Conservation (phyloP, 2,329 filamentous ascomycete genomes). For the Fusarium avenaceum region DNA sequence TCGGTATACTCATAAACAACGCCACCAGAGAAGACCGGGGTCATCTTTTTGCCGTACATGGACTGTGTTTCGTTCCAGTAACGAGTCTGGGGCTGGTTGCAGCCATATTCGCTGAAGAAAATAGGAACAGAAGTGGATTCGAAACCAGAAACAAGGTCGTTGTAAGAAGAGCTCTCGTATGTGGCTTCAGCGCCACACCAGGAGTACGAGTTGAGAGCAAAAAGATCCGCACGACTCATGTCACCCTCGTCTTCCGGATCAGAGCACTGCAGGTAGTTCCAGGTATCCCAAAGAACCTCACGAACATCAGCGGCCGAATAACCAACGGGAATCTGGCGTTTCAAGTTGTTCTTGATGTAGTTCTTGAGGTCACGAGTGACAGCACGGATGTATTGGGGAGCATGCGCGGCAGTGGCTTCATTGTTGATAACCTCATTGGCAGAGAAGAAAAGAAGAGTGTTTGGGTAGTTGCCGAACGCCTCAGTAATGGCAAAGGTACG, state of each 20-base stretch:
- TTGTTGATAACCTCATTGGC: slow-evolving; percentile 84
- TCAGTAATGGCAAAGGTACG: slow-evolving; percentile 76
- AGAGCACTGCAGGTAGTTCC: slow-evolving; percentile 80
- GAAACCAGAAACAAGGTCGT: slow-evolving; percentile 75
- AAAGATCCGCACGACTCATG: slow-evolving; percentile 77
- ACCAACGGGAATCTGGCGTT: slow-evolving; percentile 79
- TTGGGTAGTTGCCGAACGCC: slow-evolving; percentile 76
- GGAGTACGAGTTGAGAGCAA: slow-evolving; percentile 80
- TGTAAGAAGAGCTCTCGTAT: slow-evolving; percentile 73
- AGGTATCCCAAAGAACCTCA: slow-evolving; percentile 78
- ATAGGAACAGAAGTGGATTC: slow-evolving; percentile 75
- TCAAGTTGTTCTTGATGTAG: slow-evolving; percentile 79
- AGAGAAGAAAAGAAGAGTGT: slow-evolving; percentile 80
- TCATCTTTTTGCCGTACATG: slow-evolving; percentile 81
- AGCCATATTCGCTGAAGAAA: slow-evolving; percentile 87
- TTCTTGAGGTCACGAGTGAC: slow-evolving; percentile 85
- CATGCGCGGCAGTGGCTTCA: slow-evolving; percentile 68
- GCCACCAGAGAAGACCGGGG: slow-evolving; percentile 76
- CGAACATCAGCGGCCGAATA: slow-evolving; percentile 87
- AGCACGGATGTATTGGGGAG: slow-evolving; percentile 79
- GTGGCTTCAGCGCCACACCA: slow-evolving; percentile 75
- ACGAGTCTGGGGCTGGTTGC: slow-evolving; percentile 79
- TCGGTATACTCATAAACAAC: slow-evolving; percentile 86
- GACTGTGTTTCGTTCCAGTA: slow-evolving; percentile 80
- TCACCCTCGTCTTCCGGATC: slow-evolving; percentile 66